Evolutionary conservation across 345 rosid species (phyloP).

Genomic region (Pelargonium nanum): DNA sequence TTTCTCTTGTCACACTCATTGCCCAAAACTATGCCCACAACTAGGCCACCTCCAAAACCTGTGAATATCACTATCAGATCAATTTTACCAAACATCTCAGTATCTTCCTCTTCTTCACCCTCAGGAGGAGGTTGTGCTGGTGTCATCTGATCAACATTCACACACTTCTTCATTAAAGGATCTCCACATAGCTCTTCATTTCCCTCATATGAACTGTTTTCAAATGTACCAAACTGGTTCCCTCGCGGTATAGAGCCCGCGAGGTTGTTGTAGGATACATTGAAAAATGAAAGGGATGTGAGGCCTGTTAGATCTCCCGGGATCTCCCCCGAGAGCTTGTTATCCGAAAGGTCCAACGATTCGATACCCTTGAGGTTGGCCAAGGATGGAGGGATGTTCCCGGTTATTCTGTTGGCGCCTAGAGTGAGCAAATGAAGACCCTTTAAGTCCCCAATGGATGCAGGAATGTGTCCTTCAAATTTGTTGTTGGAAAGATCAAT

Average conservation of each 20-base stretch:
- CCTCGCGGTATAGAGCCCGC: slow-evolving; percentile 3
- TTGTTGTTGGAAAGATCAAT: slow-evolving; percentile 7
- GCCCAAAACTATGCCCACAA: slow-evolving; percentile 10
- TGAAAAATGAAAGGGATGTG: neutral
- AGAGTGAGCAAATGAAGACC: neutral
- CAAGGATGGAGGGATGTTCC: neutral
- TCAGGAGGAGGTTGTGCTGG: neutral
- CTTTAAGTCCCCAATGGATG: neutral
- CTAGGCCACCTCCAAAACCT: slow-evolving; percentile 13
- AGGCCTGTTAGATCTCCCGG: neutral
- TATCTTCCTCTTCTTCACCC: slow-evolving; percentile 1
- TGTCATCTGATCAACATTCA: neutral
- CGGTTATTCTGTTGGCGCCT: neutral
- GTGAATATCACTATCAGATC: slow-evolving; percentile 6
- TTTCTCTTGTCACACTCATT: neutral
- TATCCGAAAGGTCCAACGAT: slow-evolving; percentile 7
- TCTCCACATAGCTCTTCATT: slow-evolving; percentile 1
- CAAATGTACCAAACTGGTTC: slow-evolving; percentile 3
- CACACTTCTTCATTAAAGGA: slow-evolving; percentile 1
- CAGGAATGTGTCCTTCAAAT: slow-evolving; percentile 5
- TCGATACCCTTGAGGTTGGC: neutral
- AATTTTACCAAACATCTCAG: neutral
- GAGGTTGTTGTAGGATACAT: slow-evolving; percentile 4
- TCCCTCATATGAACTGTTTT: neutral
- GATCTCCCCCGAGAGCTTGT: slow-evolving; percentile 8